phyloP scores from a whole-genome alignment of 805 yeast species.

The Candida cerambycidarum region DNA sequence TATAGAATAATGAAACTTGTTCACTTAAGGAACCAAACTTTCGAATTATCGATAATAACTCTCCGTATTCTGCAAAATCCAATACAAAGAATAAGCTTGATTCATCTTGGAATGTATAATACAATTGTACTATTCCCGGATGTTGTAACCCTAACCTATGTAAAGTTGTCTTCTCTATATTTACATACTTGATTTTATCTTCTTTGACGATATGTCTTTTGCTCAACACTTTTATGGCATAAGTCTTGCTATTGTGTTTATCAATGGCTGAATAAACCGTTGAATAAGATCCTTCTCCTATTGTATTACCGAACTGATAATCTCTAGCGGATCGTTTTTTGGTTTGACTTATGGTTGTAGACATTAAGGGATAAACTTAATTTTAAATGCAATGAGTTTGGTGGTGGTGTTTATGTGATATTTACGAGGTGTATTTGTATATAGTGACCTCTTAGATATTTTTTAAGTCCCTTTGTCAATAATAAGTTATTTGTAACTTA shows the following conservation, averaged over 20 bases:
- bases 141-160: slow-evolving; percentile 82
- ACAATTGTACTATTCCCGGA: slow-evolving; percentile 90
- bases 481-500: not conserved
- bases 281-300: slow-evolving; percentile 96
- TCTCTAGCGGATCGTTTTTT: slow-evolving; percentile 67
- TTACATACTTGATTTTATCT: slow-evolving; percentile 91
- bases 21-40: slow-evolving; percentile 78
- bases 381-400: not conserved
- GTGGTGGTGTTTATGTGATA: no score
- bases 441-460: no score
- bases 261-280: slow-evolving; percentile 89
- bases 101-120: slow-evolving; percentile 94
- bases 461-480: no score
- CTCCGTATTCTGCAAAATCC: slow-evolving; percentile 96
- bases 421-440: no score
- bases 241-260: slow-evolving; percentile 66
- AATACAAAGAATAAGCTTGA: slow-evolving; percentile 84
- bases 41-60: slow-evolving; percentile 74
- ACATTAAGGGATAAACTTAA: not conserved
- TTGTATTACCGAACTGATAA: slow-evolving; percentile 80
- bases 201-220: slow-evolving; percentile 93
- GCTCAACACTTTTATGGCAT: slow-evolving; percentile 88
- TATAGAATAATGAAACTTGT: slow-evolving; percentile 72
- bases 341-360: slow-evolving; percentile 1
- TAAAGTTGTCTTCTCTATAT: slow-evolving; percentile 88